Evolutionary conservation across 768 basidiomycete genomes (phyloP), one percentile per base, ranked within the genome.

Genomic region (Rhodotorula taiwanensis): DNA sequence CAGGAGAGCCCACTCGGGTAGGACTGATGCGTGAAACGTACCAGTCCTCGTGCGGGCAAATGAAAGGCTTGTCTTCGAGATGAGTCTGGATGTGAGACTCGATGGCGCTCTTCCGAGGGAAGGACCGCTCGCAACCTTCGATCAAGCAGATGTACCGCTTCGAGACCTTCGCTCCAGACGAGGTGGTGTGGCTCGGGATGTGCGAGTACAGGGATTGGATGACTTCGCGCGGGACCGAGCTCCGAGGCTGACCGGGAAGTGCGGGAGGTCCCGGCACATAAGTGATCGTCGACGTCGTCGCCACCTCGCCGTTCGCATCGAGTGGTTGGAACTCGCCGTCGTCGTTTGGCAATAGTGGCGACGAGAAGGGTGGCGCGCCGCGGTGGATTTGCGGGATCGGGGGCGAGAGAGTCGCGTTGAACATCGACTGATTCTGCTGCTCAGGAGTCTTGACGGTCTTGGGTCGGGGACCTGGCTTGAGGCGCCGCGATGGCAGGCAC

Each of bases 71-170:
- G 72, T 78, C 77, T 62, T 77, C 77, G 21, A 79, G 69, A 64
- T 79, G 79, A 41, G 77, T 78, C 64, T 79, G 77, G 55, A 79
- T 77, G 69, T 79, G 79, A 43, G 71, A 73, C 60, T 76, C 73
- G 47, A 78, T 77, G 20, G 79, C 79, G 52, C 74, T 75, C 71
- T 73, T 69, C 21, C 74, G 33, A 13, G 72, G 73, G 64, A 74
- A 75, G 5, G 49, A 60, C 16, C 72, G 62, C 25, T 64, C 72
- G 59, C 74, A 75, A 13, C 70, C 74, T 30, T 70, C 71, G 41
- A 75, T 72, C 34, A 72, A 39, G 44, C 74, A 75, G 27, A 67
- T 59, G 64, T 74, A 75, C 33, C 67, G 68, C 61, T 71, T 71
- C 20, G 58, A 34, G 10, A 63, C 47, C 61, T 70, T 70, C 23